Conservation (phyloP, 169 alveolate species). For the Eimeria mitis region DNA sequence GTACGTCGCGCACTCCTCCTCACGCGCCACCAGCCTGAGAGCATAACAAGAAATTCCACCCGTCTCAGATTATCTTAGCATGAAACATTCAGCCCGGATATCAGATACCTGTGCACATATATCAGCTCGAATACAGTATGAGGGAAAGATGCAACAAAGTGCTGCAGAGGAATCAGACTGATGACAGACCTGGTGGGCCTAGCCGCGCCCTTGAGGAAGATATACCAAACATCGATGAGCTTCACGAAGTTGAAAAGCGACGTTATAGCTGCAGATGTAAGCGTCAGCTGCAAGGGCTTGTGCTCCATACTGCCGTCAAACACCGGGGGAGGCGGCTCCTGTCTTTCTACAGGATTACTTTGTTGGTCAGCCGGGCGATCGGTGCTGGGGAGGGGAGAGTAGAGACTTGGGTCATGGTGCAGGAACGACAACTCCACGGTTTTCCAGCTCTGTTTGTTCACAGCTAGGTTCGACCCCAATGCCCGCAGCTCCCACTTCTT, state of each 20-base stretch:
- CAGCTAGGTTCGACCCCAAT: slow-evolving; percentile 75
- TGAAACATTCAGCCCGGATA: neutral
- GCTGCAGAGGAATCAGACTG: neutral
- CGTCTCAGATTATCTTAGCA: too few species aligned
- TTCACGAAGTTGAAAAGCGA: slow-evolving; percentile 77
- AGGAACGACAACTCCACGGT: slow-evolving; percentile 77
- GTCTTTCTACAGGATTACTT: neutral
- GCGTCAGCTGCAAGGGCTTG: slow-evolving; percentile 72
- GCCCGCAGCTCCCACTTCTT: slow-evolving; percentile 84
- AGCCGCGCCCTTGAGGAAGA: slow-evolving; percentile 80
- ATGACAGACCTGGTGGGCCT: slow-evolving; percentile 62
- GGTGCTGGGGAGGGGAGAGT: slow-evolving; percentile 34
- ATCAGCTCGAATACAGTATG: neutral
- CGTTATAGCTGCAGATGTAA: slow-evolving; percentile 54
- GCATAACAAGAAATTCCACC: neutral
- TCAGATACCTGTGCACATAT: neutral
- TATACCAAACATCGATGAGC: slow-evolving; percentile 81
- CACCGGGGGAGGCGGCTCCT: slow-evolving; percentile 74
- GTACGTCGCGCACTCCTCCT: slow-evolving; percentile 73
- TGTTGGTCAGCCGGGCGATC: neutral
- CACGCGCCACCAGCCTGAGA: slow-evolving; percentile 67
- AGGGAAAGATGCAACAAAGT: neutral
- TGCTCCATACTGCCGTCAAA: slow-evolving; percentile 68
- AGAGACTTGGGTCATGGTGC: slow-evolving; percentile 71
- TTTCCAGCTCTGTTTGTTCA: slow-evolving; percentile 78